Evolutionary conservation across 164 flowering plant species (phyloP).

Genomic region (Macadamia integrifolia): DNA sequence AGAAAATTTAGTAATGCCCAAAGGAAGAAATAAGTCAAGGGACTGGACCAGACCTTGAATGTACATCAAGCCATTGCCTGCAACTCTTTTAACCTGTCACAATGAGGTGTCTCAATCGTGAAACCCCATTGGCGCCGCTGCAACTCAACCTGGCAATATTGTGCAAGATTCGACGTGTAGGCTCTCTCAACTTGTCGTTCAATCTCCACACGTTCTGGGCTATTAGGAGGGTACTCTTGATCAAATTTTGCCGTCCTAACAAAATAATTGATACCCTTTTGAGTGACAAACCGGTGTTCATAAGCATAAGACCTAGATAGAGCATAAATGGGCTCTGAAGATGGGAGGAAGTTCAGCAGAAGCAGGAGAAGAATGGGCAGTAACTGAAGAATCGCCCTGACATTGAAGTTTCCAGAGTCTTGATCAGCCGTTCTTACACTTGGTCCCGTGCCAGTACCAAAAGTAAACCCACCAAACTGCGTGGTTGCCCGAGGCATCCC

Average conservation of each 20-base stretch:
- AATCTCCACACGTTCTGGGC: slow-evolving; percentile 32
- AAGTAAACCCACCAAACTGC: slow-evolving; percentile 56
- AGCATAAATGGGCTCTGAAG: slow-evolving; percentile 60
- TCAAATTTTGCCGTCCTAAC: slow-evolving; percentile 62
- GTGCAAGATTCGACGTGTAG: slow-evolving; percentile 40
- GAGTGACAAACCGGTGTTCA: slow-evolving; percentile 37
- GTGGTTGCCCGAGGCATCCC: slow-evolving; percentile 56
- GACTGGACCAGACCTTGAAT: slow-evolving; percentile 19
- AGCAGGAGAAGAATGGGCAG: slow-evolving; percentile 67
- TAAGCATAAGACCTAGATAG: slow-evolving; percentile 47
- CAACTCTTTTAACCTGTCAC: slow-evolving; percentile 61
- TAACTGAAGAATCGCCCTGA: slow-evolving; percentile 52
- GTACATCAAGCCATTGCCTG: slow-evolving; percentile 32
- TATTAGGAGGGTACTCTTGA: slow-evolving; percentile 56
- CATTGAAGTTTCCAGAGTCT: slow-evolving; percentile 40
- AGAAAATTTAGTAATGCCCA: not conserved
- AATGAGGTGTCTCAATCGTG: slow-evolving; percentile 53
- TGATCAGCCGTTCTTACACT: slow-evolving; percentile 33
- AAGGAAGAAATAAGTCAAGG: not conserved
- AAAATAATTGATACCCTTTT: slow-evolving; percentile 60
- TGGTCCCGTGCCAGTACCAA: slow-evolving; percentile 54
- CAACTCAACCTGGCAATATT: slow-evolving; percentile 68
- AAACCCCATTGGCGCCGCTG: slow-evolving; percentile 79
- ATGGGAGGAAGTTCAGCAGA: slow-evolving; percentile 59
- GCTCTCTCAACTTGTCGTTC: slow-evolving; percentile 59